Conservation (phyloP, 768 basidiomycete species). For the Dendrothele bispora region DNA sequence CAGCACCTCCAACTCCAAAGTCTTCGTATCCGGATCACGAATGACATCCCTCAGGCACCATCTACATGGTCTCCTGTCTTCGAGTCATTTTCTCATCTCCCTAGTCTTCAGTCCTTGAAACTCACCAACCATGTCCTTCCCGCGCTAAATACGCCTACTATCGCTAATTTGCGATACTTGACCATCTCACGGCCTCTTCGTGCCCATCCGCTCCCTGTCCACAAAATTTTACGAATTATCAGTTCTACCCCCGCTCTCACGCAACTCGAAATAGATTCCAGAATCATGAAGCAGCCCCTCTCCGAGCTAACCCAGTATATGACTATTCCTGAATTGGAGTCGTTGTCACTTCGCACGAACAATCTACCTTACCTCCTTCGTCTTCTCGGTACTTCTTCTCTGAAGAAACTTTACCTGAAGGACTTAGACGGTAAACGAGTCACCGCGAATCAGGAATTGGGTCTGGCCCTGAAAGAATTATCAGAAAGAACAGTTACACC, state of each 20-base stretch:
- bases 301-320: background rate
- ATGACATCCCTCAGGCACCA: background rate
- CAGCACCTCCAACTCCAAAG: conserved; percentile 1
- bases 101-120: background rate
- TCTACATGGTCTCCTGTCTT: conserved; percentile 6
- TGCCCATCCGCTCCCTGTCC: conserved; percentile 2
- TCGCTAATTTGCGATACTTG: background rate
- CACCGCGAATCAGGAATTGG: background rate
- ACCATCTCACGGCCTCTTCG: conserved; percentile 3
- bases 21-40: background rate
- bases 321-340: background rate
- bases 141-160: background rate
- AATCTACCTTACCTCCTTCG: background rate
- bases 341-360: conserved; percentile 4
- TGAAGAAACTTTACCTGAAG: conserved; percentile 1
- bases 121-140: conserved; percentile 1
- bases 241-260: background rate
- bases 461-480: background rate
- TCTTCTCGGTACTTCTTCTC: background rate
- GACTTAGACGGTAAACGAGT: conserved; percentile 4
- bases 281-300: background rate
- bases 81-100: conserved; percentile 2
- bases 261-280: conserved; percentile 2
- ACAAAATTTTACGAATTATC: conserved; percentile 5
- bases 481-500: background rate